Evolutionary conservation across 345 rosid species (phyloP).

Genomic region (Excoecaria cochinchinensis): DNA sequence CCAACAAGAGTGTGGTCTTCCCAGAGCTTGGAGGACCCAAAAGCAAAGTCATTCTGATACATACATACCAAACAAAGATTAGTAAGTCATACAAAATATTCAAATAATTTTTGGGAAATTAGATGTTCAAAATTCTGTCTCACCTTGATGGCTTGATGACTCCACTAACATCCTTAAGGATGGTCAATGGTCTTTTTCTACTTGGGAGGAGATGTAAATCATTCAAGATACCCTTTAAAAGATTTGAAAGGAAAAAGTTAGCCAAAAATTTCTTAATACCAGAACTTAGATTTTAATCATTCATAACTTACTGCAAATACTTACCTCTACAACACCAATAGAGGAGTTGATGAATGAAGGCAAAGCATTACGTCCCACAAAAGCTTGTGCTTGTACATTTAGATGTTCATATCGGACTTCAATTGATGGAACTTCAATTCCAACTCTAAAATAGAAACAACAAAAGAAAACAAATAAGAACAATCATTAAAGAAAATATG

Average conservation of each 20-base stretch:
- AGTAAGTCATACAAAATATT: not conserved
- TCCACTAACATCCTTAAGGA: constrained; percentile 70
- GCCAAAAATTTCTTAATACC: not conserved
- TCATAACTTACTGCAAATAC: not conserved
- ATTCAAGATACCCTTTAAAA: constrained; percentile 29
- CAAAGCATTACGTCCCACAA: constrained; percentile 62
- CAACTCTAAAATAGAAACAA: constrained; percentile 34
- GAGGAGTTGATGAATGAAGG: constrained; percentile 54
- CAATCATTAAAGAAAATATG: not conserved
- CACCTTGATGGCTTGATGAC: constrained; percentile 76
- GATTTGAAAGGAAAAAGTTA: not conserved
- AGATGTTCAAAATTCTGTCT: constrained; percentile 10
- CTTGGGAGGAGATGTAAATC: constrained; percentile 38
- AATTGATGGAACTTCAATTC: constrained; percentile 44
- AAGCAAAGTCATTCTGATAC: constrained; percentile 63
- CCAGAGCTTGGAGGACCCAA: constrained; percentile 92
- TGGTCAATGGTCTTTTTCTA: constrained; percentile 50
- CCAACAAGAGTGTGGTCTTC: constrained; percentile 75
- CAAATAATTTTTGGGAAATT: not conserved
- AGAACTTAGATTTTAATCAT: no score
- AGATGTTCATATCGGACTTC: constrained; percentile 54
- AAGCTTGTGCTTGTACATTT: constrained; percentile 51
- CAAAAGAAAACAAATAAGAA: not conserved
- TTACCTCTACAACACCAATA: constrained; percentile 49
- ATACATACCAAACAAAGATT: not conserved